phyloP scores from a whole-genome alignment of 1,284 basidiomycete species.

The Takashimella tepidaria region DNA sequence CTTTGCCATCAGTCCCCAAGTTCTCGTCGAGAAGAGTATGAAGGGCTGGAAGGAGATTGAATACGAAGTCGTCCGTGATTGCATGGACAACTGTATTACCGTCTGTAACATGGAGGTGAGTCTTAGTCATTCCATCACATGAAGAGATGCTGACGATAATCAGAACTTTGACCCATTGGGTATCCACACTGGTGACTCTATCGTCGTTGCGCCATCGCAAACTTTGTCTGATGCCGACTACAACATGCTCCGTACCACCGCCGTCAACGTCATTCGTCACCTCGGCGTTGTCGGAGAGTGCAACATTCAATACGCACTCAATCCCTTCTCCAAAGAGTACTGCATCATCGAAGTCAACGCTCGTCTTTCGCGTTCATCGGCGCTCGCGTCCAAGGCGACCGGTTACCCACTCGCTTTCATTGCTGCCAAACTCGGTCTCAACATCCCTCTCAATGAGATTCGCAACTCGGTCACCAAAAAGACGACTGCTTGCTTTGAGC shows the following conservation, averaged over 20 bases:
- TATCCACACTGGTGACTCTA: constrained; percentile 99
- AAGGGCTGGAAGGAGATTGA: constrained; percentile 99
- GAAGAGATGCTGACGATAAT: constrained; percentile 6
- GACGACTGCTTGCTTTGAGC: constrained; percentile 96
- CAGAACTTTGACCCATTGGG: constrained; percentile 98
- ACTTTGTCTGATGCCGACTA: constrained; percentile 96
- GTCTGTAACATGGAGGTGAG: constrained; percentile 99
- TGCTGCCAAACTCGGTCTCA: constrained; percentile 93
- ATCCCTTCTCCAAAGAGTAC: constrained; percentile 90
- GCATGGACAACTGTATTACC: constrained; percentile 87
- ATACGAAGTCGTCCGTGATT: constrained; percentile 98
- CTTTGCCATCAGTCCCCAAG: constrained; percentile 94
- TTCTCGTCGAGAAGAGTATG: constrained; percentile 97
- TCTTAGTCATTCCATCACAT: too few species aligned
- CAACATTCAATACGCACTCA: constrained; percentile 98
- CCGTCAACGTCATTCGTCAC: constrained; percentile 96
- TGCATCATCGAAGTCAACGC: constrained; percentile 99
- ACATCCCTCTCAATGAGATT: constrained; percentile 96
- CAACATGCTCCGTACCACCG: constrained; percentile 97
- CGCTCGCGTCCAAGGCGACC: constrained; percentile 95
- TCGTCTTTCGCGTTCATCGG: constrained; percentile 96
- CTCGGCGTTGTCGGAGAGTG: constrained; percentile 94
- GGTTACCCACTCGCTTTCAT: constrained; percentile 98
- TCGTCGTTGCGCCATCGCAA: constrained; percentile 95
- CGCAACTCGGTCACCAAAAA: constrained; percentile 95